Conservation (phyloP, 257 asterid genomes). For the Anisodus acutangulus region DNA sequence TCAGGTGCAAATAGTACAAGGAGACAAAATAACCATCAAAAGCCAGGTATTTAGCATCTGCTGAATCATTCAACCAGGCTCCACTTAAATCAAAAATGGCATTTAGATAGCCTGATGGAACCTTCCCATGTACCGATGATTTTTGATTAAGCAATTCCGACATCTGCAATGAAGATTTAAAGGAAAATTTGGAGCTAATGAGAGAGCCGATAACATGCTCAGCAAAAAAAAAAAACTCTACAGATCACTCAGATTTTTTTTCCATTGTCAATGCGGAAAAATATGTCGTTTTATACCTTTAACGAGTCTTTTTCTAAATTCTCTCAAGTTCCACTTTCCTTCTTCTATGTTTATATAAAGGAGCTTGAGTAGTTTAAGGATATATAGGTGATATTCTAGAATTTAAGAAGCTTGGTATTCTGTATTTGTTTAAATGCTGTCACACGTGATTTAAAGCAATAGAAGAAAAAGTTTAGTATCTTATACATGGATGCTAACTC, state of each 20-base stretch:
- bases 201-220: background rate
- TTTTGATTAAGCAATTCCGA: slow-evolving; percentile 92
- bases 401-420: background rate
- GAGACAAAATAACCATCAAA: slow-evolving; percentile 95
- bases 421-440: background rate
- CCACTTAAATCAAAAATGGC: slow-evolving; percentile 89
- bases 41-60: slow-evolving; percentile 80
- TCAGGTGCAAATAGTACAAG: slow-evolving; percentile 83
- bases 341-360: background rate
- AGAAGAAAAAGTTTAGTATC: background rate
- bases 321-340: background rate
- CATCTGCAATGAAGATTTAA: slow-evolving; percentile 66
- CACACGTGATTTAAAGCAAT: background rate
- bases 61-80: slow-evolving; percentile 91
- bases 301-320: background rate
- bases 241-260: background rate
- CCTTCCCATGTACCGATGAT: slow-evolving; percentile 87
- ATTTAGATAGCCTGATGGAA: slow-evolving; percentile 91
- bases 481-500: no score
- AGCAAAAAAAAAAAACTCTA: background rate
- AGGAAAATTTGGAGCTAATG: background rate
- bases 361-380: background rate
- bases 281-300: background rate
- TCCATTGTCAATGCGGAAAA: background rate
- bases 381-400: background rate